A percentile compares a stretch with the other conserved stretches of the same genome.
phyloP scores from a whole-genome alignment of 2,329 filamentous ascomycete genomes.

The Cytospora piceicola region DNA sequence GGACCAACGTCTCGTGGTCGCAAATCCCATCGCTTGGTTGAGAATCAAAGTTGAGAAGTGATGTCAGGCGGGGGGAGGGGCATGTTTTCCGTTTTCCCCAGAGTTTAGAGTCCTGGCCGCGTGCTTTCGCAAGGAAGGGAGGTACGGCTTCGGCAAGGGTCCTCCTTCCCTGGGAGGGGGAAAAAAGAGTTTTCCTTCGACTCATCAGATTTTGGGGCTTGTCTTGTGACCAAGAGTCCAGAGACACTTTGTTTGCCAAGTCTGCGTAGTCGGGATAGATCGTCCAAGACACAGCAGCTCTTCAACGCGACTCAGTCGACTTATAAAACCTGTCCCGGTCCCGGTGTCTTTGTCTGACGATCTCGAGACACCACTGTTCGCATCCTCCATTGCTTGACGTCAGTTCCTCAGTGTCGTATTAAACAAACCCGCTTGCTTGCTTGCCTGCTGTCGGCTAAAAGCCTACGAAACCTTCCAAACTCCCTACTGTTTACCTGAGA shows the following conservation, averaged over 20 bases:
- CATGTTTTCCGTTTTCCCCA: constrained; percentile 26
- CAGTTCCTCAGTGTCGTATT: constrained; percentile 1
- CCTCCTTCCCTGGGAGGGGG: neutral
- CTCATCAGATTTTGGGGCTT: constrained; percentile 18
- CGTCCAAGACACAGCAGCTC: constrained; percentile 13
- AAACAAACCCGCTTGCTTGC: constrained; percentile 6
- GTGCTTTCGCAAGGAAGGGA: neutral
- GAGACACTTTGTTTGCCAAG: constrained; percentile 20
- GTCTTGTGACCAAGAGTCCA: constrained; percentile 9
- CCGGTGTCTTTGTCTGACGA: constrained; percentile 4
- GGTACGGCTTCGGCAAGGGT: neutral
- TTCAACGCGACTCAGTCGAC: constrained; percentile 20
- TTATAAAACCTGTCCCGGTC: constrained; percentile 18
- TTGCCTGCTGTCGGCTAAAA: constrained; percentile 6
- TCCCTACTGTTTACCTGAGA: neutral
- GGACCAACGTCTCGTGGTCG: constrained; percentile 17
- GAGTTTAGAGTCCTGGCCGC: constrained; percentile 12
- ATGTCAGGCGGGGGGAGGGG: constrained; percentile 1
- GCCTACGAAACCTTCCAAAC: neutral
- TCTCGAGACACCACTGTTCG: constrained; percentile 14
- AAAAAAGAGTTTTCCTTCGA: neutral
- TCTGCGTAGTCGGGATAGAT: constrained; percentile 17
- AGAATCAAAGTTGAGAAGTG: constrained; percentile 11
- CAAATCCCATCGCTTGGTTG: constrained; percentile 10
- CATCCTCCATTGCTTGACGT: constrained; percentile 14